phyloP scores from a whole-genome alignment of 352 stramenopile genomes.

The Pythium aquatile region DNA sequence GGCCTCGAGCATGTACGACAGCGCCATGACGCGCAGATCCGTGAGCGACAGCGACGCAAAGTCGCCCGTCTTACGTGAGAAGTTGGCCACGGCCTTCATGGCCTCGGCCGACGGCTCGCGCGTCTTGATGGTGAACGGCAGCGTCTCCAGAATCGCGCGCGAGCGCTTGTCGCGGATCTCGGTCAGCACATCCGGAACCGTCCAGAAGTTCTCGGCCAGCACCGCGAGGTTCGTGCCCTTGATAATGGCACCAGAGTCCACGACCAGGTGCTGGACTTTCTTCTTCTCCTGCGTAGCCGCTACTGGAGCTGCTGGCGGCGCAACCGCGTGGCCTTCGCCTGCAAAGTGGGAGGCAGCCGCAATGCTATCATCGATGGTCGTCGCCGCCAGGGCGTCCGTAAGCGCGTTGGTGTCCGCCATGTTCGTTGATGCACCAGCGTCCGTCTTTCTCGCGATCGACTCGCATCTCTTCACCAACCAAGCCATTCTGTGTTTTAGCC shows the following conservation, averaged over 20 bases:
- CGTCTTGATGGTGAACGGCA: conserved; percentile 77
- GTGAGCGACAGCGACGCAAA: conserved; percentile 83
- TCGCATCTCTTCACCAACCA: conserved; percentile 31
- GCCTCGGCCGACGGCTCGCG: conserved; percentile 79
- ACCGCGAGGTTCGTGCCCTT: conserved; percentile 76
- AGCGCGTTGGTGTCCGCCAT: conserved; percentile 24
- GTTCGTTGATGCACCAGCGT: conserved; percentile 4
- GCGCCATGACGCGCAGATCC: conserved; percentile 85
- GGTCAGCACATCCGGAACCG: conserved; percentile 75
- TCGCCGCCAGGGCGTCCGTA: conserved; percentile 14
- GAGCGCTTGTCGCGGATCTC: conserved; percentile 86
- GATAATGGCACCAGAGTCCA: conserved; percentile 88
- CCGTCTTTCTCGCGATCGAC: conserved; percentile 9
- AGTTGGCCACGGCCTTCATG: conserved; percentile 77
- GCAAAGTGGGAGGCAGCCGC: conserved; percentile 1
- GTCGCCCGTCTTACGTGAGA: conserved; percentile 84
- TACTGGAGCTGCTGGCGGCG: conserved; percentile 5
- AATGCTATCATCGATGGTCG: conserved; percentile 4
- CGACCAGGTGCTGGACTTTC: conserved; percentile 77
- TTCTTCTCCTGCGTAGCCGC: conserved; percentile 31
- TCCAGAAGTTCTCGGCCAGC: conserved; percentile 88
- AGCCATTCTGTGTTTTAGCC: conserved; percentile 21
- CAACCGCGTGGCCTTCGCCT: not conserved
- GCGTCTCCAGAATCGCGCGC: conserved; percentile 57
- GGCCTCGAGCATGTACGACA: conserved; percentile 84